Conservation (phyloP, 1,284 basidiomycete species). For the Tilletia walkeri region DNA sequence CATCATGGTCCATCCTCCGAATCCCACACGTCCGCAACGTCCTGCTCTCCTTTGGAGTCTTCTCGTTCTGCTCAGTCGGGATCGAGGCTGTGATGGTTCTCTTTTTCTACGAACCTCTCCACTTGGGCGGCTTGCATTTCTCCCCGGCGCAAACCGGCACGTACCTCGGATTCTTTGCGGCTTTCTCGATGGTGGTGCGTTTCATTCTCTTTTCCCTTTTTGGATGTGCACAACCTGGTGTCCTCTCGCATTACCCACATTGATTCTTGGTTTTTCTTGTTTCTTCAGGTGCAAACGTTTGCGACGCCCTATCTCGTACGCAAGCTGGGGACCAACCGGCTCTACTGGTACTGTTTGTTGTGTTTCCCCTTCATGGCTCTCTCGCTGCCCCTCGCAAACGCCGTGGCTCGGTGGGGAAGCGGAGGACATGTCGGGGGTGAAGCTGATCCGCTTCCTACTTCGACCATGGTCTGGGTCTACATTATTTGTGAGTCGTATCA, state of each 20-base stretch:
- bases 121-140: conserved; percentile 33
- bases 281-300: not conserved
- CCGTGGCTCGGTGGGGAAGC: conserved; percentile 19
- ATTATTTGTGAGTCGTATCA: conserved; percentile 28
- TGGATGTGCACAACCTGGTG: conserved; percentile 8
- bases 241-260: conserved; percentile 28
- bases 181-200: conserved; percentile 36
- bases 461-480: conserved; percentile 24
- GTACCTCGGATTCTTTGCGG: conserved; percentile 36
- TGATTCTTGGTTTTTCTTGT: not conserved
- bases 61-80: conserved; percentile 40
- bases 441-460: conserved; percentile 18
- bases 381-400: conserved; percentile 36
- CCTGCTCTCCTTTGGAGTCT: conserved; percentile 30
- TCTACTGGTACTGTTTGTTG: conserved; percentile 29
- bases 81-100: conserved; percentile 39
- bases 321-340: conserved; percentile 26
- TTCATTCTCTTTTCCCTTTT: conserved; percentile 19
- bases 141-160: conserved; percentile 33
- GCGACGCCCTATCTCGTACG: not conserved
- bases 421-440: conserved; percentile 9
- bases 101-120: conserved; percentile 35
- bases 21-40: conserved; percentile 46
- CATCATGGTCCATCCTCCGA: conserved; percentile 22
- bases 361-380: conserved; percentile 32